Conservation (phyloP, 306 rosid genomes). For the Vigna nakashimae region DNA sequence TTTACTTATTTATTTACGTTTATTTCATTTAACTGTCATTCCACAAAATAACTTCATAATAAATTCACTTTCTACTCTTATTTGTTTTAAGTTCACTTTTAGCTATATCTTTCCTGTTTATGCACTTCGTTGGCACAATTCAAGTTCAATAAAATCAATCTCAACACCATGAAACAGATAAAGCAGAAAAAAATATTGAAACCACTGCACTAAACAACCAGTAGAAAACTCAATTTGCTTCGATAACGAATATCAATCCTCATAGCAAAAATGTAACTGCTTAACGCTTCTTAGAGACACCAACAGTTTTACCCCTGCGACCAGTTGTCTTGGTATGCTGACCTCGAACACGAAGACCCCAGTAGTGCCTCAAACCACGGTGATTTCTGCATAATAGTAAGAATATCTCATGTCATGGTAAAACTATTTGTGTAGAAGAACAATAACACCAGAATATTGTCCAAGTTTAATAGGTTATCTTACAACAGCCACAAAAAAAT, state of each 20-base stretch:
- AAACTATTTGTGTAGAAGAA: neutral
- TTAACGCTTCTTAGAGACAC: conserved; percentile 28
- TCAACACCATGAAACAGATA: neutral
- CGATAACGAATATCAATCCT: neutral
- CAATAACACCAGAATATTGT: neutral
- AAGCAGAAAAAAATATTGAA: neutral
- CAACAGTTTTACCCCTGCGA: conserved; percentile 27
- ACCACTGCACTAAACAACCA: neutral
- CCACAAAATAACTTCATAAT: too few species aligned
- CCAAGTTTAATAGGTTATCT: neutral
- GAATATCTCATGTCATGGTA: neutral
- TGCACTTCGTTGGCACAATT: neutral
- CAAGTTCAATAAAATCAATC: neutral
- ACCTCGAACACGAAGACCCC: conserved; percentile 20
- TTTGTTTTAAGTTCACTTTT: too few species aligned
- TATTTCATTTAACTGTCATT: too few species aligned
- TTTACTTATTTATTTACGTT: too few species aligned
- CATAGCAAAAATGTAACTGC: neutral
- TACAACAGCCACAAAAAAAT: neutral
- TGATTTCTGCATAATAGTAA: conserved; percentile 14
- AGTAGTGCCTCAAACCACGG: conserved; percentile 27
- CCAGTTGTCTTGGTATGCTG: conserved; percentile 29
- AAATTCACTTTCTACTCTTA: too few species aligned
- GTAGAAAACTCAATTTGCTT: conserved; percentile 1
- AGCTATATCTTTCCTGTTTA: neutral